Evolutionary conservation across 2,329 filamentous ascomycete genomes (phyloP).

Genomic region (Colletotrichum sp.): DNA sequence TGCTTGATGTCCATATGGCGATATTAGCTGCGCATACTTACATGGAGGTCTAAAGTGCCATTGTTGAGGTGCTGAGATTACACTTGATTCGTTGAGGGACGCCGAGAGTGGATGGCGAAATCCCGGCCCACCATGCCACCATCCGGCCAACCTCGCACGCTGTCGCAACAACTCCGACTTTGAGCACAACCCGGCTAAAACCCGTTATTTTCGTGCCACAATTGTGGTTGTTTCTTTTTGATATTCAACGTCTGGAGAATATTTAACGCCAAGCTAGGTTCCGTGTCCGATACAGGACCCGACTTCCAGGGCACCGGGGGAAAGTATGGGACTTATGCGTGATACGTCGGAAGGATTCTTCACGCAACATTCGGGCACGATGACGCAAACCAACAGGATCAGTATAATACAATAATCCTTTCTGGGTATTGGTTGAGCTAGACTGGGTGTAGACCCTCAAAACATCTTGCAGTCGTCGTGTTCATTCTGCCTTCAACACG

Average conservation of each 20-base stretch:
- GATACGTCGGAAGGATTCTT: background rate
- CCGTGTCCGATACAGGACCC: background rate
- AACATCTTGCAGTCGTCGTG: background rate
- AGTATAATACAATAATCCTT: background rate
- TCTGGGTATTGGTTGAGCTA: background rate
- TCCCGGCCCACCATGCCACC: constrained; percentile 10
- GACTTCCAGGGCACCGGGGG: background rate
- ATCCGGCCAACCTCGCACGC: background rate
- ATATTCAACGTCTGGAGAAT: fast-evolving
- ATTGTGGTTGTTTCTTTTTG: background rate
- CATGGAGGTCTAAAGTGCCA: background rate
- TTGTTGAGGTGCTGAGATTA: background rate
- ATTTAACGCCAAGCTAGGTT: background rate
- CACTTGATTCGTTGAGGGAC: background rate
- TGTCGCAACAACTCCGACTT: background rate
- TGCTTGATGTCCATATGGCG: background rate
- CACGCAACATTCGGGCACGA: background rate
- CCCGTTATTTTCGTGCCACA: background rate
- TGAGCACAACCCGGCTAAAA: background rate
- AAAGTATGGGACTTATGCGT: background rate
- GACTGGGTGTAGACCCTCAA: background rate
- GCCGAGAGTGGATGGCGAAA: constrained; percentile 6
- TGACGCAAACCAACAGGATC: background rate
- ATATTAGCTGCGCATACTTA: background rate
- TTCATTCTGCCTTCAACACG: background rate